Conservation (phyloP, 1,139 yeast genomes). For the Debaryomycetaceae sp. region DNA sequence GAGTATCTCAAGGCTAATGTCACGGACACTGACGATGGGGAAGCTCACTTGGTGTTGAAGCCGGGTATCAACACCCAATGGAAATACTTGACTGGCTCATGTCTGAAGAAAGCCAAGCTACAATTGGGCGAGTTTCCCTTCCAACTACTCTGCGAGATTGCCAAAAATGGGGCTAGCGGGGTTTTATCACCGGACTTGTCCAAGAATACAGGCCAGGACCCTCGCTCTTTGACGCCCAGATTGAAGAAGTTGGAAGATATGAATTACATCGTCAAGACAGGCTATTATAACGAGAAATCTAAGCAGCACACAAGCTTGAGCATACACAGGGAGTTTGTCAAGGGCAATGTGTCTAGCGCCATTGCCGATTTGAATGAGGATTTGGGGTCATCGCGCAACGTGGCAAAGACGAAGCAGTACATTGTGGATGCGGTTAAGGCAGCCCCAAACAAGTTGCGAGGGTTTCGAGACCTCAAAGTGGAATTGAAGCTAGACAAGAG, state of each 20-base stretch:
- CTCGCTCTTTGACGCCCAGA: slow-evolving; percentile 65
- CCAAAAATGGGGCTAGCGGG: slow-evolving; percentile 52
- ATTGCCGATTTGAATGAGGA: slow-evolving; percentile 24
- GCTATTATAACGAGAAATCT: slow-evolving; percentile 34
- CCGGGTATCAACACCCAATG: slow-evolving; percentile 41
- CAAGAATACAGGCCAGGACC: slow-evolving; percentile 58
- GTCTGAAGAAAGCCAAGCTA: slow-evolving; percentile 26
- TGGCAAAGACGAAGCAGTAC: slow-evolving; percentile 23
- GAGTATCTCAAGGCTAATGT: slow-evolving; percentile 17
- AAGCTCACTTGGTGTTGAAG: slow-evolving; percentile 18
- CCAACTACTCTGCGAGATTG: slow-evolving; percentile 44
- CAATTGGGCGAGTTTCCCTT: slow-evolving; percentile 41
- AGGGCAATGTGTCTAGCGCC: slow-evolving; percentile 30
- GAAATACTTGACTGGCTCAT: slow-evolving; percentile 37
- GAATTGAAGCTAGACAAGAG: slow-evolving; percentile 55
- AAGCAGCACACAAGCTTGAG: slow-evolving; percentile 50
- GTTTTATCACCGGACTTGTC: slow-evolving; percentile 56
- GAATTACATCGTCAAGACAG: slow-evolving; percentile 42
- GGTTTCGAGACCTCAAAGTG: slow-evolving; percentile 57
- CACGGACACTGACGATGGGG: no score
- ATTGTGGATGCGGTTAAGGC: slow-evolving; percentile 54
- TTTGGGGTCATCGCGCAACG: slow-evolving; percentile 28
- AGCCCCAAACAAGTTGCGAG: slow-evolving; percentile 69
- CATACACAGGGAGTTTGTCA: slow-evolving; percentile 41
- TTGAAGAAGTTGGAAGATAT: slow-evolving; percentile 49